Evolutionary conservation across 352 stramenopile genomes (phyloP).

Genomic region (Plasmopara viticola): DNA sequence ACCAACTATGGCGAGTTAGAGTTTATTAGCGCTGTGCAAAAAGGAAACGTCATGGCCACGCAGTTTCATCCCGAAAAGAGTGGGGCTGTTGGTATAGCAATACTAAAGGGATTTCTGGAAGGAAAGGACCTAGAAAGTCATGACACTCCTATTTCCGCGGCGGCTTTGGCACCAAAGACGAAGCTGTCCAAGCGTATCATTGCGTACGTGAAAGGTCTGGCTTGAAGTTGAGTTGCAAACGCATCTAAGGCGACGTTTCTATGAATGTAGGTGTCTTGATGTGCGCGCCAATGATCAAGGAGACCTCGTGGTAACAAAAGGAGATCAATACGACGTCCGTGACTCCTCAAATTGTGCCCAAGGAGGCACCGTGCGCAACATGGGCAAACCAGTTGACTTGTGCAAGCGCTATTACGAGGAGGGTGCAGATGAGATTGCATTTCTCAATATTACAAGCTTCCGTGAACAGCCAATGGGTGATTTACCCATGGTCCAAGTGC

Average conservation of each 20-base stretch:
- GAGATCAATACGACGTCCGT: slow-evolving; percentile 98
- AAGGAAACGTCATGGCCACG: slow-evolving; percentile 94
- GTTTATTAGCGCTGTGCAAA: slow-evolving; percentile 93
- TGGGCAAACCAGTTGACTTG: slow-evolving; percentile 95
- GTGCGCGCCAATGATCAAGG: slow-evolving; percentile 94
- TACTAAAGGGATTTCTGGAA: slow-evolving; percentile 92
- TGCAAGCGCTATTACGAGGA: slow-evolving; percentile 95
- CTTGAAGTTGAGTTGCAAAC: background rate
- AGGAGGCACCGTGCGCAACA: slow-evolving; percentile 93
- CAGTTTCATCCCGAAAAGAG: slow-evolving; percentile 99
- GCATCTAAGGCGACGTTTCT: slow-evolving; percentile 10
- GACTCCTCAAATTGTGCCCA: slow-evolving; percentile 66
- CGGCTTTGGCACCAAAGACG: slow-evolving; percentile 37
- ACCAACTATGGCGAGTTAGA: slow-evolving; percentile 92
- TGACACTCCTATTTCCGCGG: slow-evolving; percentile 33
- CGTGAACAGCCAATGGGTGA: slow-evolving; percentile 94
- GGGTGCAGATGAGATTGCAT: slow-evolving; percentile 95
- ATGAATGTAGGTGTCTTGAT: slow-evolving; percentile 85
- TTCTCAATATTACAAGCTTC: slow-evolving; percentile 99
- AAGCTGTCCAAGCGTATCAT: slow-evolving; percentile 93
- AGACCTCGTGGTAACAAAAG: slow-evolving; percentile 98
- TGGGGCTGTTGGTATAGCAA: slow-evolving; percentile 85
- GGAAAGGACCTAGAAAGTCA: slow-evolving; percentile 43
- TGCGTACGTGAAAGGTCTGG: slow-evolving; percentile 43
- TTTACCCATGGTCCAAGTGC: slow-evolving; percentile 94